Conservation (phyloP, 2,329 filamentous ascomycete species). For the Emergomyces pasteurianus region DNA sequence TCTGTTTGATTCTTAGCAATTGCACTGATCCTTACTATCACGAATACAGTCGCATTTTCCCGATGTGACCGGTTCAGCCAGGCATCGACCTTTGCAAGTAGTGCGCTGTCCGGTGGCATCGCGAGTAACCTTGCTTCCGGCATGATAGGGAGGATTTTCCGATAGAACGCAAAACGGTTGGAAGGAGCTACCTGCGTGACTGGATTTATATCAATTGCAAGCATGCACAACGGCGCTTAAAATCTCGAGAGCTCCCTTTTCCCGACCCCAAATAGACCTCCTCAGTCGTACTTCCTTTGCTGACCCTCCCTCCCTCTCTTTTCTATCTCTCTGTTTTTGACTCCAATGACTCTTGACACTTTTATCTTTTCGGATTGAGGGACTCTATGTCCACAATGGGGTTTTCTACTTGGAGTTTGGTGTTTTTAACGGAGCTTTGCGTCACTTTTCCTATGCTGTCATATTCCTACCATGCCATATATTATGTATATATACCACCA, state of each 20-base stretch:
- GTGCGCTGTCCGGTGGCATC: conserved; percentile 42
- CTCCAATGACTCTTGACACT: no score
- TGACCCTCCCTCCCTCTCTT: no score
- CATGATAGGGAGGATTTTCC: conserved; percentile 44
- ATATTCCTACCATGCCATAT: not conserved
- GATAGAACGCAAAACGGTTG: conserved; percentile 15
- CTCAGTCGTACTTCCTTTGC: not conserved
- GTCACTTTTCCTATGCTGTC: not conserved
- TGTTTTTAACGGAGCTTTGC: not conserved
- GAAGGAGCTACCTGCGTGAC: not conserved
- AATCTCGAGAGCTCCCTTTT: not conserved
- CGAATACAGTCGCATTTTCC: conserved; percentile 41
- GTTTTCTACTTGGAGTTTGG: not conserved
- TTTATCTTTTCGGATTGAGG: not conserved
- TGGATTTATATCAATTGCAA: not conserved
- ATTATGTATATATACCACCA: not conserved
- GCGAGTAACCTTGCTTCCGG: conserved; percentile 44
- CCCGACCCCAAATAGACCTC: not conserved
- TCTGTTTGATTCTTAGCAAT: conserved; percentile 25
- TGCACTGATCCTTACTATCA: conserved; percentile 38
- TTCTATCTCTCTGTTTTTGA: not conserved
- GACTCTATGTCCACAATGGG: not conserved
- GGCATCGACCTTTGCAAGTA: conserved; percentile 46
- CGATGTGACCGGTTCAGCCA: conserved; percentile 43
- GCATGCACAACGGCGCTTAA: not conserved